Base-by-base conservation (phyloP, 2,329 filamentous ascomycete species). In the Chaetomium sp. region DNA sequence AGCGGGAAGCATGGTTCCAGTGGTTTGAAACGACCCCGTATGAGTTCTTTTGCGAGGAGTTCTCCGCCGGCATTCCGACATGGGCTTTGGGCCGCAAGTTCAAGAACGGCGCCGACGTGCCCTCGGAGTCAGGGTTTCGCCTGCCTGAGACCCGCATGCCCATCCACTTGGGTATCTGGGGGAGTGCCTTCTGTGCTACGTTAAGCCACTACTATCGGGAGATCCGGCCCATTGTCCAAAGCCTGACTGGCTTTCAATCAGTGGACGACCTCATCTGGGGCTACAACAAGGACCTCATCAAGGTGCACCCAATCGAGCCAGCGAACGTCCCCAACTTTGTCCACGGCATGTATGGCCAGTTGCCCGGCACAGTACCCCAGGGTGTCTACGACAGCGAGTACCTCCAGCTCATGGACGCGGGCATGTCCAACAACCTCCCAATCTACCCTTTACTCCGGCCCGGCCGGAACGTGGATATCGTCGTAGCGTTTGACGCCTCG, bases 1-100 rank as follows among this genome's bases (percentile, higher is more conserved):
- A 73, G 65, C 77, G 79, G 57, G 87, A 95, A 66, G 80, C 90
- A 2, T 97, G 91, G 89, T 99, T 97, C 65, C 92, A 99, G 65
- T 97, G 94, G 92, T 96, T 94, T 63, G 94, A 99, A 67, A 87
- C 92, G 65, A 95, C 90, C 0, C 92, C 92, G 0, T 96, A 95
- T 66, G 92, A 97, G 69, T 87, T 96, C 68, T 96, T 94, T 70
- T 96, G 91, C 64, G 92, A 97, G 70, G 92, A 96, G 66, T 85
- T 96, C 50, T 80, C 81, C 32, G 91, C 92, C 2, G 92, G 94
- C 3, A 96, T 99, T 58, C 94, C 94, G 0, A 96, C 89, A 0
- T 99, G 92, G 91, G 89, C 91, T 6, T 76, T 97, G 57, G 94
- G 94, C 3, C 82, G 94, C 46, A 85, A 81, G 56, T 99, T 96